phyloP scores from a whole-genome alignment of 2,329 filamentous ascomycete species.

The Mollisia scopiformis region DNA sequence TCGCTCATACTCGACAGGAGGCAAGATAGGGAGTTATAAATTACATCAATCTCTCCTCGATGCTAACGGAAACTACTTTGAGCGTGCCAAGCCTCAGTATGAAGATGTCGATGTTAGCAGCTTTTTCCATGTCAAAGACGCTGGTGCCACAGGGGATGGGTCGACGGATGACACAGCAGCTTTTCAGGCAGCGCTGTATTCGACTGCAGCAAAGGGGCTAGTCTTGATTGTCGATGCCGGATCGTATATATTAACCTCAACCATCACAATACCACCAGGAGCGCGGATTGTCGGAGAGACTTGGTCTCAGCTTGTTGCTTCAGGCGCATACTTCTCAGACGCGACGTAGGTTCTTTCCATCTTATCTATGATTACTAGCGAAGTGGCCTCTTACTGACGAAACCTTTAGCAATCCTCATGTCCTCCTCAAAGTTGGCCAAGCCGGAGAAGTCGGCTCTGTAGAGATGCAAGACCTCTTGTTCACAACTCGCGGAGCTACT shows the following conservation, averaged over 20 bases:
- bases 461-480: conserved; percentile 43
- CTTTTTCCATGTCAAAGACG: conserved; percentile 62
- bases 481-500: conserved; percentile 43
- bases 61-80: neutral
- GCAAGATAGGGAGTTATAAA: conserved; percentile 6
- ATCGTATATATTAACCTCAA: conserved; percentile 52
- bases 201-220: conserved; percentile 36
- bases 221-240: conserved; percentile 57
- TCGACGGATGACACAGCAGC: conserved; percentile 77
- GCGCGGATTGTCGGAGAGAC: conserved; percentile 39
- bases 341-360: neutral
- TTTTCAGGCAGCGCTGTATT: conserved; percentile 10
- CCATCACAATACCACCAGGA: conserved; percentile 47
- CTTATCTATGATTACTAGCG: neutral
- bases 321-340: conserved; percentile 45
- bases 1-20: neutral
- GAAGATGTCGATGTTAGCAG: neutral
- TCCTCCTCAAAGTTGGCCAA: conserved; percentile 42
- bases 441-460: conserved; percentile 49
- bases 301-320: conserved; percentile 41
- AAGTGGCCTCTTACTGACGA: neutral
- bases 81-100: conserved; percentile 46
- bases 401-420: conserved; percentile 13
- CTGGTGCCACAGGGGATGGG: conserved; percentile 68
- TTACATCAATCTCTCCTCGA: neutral